A percentile compares a stretch with the other conserved stretches of the same genome.
phyloP scores from a whole-genome alignment of 768 basidiomycete species.

The Mycena metata region DNA sequence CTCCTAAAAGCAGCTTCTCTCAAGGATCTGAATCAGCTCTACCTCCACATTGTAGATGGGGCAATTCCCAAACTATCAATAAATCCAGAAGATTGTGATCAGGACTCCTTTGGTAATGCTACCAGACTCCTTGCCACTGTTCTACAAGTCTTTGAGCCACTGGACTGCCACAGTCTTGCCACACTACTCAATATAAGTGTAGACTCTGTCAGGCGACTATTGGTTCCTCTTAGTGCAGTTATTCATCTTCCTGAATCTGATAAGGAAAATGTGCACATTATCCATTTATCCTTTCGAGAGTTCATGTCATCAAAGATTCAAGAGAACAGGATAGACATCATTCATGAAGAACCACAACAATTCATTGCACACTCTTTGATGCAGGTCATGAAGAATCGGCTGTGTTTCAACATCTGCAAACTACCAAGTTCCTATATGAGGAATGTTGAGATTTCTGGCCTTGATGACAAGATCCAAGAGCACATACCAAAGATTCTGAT shows the following conservation, averaged over 20 bases:
- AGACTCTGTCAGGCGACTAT: too few species aligned
- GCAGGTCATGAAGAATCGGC: too few species aligned
- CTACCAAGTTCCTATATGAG: too few species aligned
- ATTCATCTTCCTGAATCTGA: background rate
- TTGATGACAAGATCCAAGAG: background rate
- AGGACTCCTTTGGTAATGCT: too few species aligned
- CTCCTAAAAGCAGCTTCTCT: too few species aligned
- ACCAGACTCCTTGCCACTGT: constrained; percentile 12
- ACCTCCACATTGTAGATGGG: constrained; percentile 1
- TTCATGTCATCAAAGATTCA: constrained; percentile 5
- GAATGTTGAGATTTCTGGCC: background rate
- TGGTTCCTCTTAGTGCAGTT: too few species aligned
- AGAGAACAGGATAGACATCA: background rate
- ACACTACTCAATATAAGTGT: too few species aligned
- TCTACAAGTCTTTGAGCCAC: constrained; percentile 1
- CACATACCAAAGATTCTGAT: background rate
- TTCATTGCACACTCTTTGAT: background rate
- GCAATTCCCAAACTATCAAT: background rate
- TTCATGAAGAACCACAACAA: constrained; percentile 4
- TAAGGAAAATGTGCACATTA: constrained; percentile 1
- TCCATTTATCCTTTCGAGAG: constrained; percentile 11
- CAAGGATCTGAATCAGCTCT: constrained; percentile 11
- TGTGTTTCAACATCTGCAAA: too few species aligned
- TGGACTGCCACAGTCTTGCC: too few species aligned
- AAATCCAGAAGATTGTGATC: background rate